Evolutionary conservation across 495 filamentous ascomycete species (phyloP).

Genomic region (Xylaria palmicola): DNA sequence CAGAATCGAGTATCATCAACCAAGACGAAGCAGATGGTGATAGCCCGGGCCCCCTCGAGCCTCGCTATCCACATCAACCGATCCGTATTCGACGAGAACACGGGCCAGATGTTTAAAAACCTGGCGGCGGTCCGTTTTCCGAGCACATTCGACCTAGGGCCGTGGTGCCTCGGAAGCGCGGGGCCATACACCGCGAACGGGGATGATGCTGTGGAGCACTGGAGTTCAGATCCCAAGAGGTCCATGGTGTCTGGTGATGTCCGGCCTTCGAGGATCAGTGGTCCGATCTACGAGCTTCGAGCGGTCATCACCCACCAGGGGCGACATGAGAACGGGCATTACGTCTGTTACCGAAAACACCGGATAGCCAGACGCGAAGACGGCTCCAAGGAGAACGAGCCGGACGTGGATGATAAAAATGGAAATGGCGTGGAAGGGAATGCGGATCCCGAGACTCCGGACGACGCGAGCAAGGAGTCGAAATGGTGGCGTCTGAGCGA

Average conservation of each 20-base stretch:
- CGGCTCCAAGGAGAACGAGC: constrained; percentile 4
- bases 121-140: constrained; percentile 75
- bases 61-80: constrained; percentile 87
- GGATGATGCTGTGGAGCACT: constrained; percentile 51
- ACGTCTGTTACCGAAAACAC: constrained; percentile 82
- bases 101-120: constrained; percentile 78
- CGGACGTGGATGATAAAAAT: background rate
- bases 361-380: constrained; percentile 10
- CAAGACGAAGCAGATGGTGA: constrained; percentile 85
- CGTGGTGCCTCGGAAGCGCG: constrained; percentile 72
- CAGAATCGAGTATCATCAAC: constrained; percentile 66
- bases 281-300: constrained; percentile 74
- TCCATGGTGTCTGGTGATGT: constrained; percentile 64
- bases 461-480: constrained; percentile 32
- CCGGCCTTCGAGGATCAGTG: constrained; percentile 41
- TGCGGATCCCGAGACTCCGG: constrained; percentile 17
- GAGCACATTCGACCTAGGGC: constrained; percentile 64
- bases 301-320: constrained; percentile 89
- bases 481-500: constrained; percentile 87
- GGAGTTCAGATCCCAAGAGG: constrained; percentile 60
- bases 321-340: constrained; percentile 92
- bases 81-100: constrained; percentile 82
- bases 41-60: constrained; percentile 75
- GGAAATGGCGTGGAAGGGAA: background rate
- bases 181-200: background rate